phyloP scores from a whole-genome alignment of 805 yeast genomes.

The Lachancea thermotolerans region DNA sequence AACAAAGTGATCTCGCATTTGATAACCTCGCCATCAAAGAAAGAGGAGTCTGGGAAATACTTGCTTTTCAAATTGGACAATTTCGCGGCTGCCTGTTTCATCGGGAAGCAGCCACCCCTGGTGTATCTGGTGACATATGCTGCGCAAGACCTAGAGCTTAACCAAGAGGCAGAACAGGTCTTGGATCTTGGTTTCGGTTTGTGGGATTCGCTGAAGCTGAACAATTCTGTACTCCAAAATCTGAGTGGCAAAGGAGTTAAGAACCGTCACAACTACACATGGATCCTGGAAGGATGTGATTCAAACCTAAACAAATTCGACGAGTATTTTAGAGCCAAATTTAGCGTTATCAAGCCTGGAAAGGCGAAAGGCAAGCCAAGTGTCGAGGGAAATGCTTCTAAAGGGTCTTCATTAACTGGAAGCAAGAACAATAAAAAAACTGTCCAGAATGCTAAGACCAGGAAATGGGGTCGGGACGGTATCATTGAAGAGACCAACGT shows the following conservation, averaged over 20 bases:
- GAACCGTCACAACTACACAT: conserved; percentile 26
- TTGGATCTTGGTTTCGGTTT: conserved; percentile 32
- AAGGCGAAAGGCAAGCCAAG: conserved; percentile 3
- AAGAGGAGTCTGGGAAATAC: conserved; percentile 15
- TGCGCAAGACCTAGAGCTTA: conserved; percentile 37
- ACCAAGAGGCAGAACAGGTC: conserved; percentile 39
- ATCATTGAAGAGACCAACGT: conserved; percentile 38
- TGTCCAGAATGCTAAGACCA: conserved; percentile 12
- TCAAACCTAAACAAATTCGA: conserved; percentile 36
- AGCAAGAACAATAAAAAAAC: conserved; percentile 10
- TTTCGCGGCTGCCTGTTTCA: conserved; percentile 20
- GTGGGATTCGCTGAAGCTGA: conserved; percentile 31
- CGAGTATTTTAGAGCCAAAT: conserved; percentile 33
- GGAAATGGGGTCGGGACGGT: conserved; percentile 69
- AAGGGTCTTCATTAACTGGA: conserved; percentile 9
- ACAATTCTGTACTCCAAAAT: conserved; percentile 28
- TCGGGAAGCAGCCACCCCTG: conserved; percentile 30
- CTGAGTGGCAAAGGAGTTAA: conserved; percentile 24
- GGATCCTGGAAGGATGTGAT: conserved; percentile 25
- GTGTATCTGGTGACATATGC: conserved; percentile 38
- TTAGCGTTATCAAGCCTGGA: conserved; percentile 14
- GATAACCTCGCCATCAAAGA: conserved; percentile 20
- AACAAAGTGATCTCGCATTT: conserved; percentile 25
- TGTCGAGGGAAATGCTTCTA: background rate
- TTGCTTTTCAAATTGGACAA: conserved; percentile 9